Conservation (phyloP, 2,329 filamentous ascomycete genomes). For the Niveomyces coronatus region DNA sequence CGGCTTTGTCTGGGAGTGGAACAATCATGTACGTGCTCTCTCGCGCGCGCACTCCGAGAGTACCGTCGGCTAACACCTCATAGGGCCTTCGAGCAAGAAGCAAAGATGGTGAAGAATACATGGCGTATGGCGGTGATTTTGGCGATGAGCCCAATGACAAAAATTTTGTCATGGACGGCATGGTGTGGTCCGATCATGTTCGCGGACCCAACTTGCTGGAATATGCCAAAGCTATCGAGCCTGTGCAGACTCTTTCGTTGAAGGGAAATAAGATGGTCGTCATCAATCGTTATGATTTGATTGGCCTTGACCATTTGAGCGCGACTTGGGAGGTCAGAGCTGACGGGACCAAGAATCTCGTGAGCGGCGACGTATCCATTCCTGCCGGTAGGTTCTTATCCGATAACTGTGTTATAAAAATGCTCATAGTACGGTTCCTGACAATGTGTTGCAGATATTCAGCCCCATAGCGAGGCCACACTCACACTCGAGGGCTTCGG, state of each 20-base stretch:
- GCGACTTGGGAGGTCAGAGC: conserved; percentile 33
- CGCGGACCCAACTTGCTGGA: conserved; percentile 42
- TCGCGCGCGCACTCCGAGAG: too few species aligned
- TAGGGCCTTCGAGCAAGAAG: conserved; percentile 33
- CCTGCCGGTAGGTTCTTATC: conserved; percentile 27
- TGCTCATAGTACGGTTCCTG: background rate
- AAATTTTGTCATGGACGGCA: conserved; percentile 49
- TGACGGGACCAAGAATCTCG: conserved; percentile 24
- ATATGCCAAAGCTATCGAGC: conserved; percentile 49
- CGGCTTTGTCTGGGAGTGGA: conserved; percentile 57
- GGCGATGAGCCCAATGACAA: conserved; percentile 49
- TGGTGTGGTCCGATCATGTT: conserved; percentile 34
- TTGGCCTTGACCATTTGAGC: conserved; percentile 37
- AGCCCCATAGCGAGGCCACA: conserved; percentile 18
- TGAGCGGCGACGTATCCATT: conserved; percentile 27
- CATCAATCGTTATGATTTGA: conserved; percentile 45
- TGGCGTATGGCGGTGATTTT: conserved; percentile 53
- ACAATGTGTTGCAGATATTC: conserved; percentile 28
- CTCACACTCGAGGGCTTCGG: conserved; percentile 25
- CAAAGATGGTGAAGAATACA: conserved; percentile 34
- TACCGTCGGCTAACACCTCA: background rate
- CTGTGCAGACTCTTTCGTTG: conserved; percentile 39
- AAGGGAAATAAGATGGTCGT: conserved; percentile 33
- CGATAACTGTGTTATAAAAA: too few species aligned
- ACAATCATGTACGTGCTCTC: conserved; percentile 37